phyloP scores from a whole-genome alignment of 768 basidiomycete species.

The Gloeopeniophorella convolvens region DNA sequence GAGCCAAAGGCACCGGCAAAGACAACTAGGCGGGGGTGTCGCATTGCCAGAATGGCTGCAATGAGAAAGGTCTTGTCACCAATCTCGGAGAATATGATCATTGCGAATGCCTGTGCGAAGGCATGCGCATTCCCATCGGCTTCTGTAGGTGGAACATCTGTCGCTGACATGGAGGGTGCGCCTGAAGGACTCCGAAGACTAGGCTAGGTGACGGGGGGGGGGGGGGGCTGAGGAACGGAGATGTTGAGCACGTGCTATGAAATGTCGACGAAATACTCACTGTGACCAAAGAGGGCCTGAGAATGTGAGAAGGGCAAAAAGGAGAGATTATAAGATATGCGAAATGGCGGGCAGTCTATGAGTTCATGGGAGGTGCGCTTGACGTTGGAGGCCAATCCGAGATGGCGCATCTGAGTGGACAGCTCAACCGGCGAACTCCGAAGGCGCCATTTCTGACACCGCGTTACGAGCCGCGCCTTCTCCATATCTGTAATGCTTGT shows the following conservation, averaged over 20 bases:
- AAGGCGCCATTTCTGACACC: background rate
- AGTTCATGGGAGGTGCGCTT: background rate
- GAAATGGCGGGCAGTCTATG: background rate
- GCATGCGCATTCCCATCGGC: conserved; percentile 39
- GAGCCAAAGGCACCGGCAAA: conserved; percentile 87
- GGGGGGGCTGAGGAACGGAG: no score
- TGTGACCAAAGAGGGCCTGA: background rate
- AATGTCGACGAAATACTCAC: background rate
- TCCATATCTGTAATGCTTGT: no score
- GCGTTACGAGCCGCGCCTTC: no score
- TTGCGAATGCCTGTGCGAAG: conserved; percentile 71
- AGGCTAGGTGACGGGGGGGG: no score
- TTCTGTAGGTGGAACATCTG: background rate
- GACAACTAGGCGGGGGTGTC: conserved; percentile 79
- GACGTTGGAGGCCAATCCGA: no score
- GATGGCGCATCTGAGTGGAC: no score
- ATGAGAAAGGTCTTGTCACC: conserved; percentile 94
- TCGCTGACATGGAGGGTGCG: conserved; percentile 3
- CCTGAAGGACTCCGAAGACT: background rate
- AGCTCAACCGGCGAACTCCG: conserved; percentile 1
- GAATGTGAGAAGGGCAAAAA: background rate
- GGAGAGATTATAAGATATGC: background rate
- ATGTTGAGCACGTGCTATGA: no score
- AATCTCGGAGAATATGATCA: conserved; percentile 91
- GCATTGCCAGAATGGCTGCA: conserved; percentile 88